These are phyloP conservation scores for Gossypium trilobum DNA, from an alignment of 441 rosid genomes.

Conservation along the genomic window DNA sequence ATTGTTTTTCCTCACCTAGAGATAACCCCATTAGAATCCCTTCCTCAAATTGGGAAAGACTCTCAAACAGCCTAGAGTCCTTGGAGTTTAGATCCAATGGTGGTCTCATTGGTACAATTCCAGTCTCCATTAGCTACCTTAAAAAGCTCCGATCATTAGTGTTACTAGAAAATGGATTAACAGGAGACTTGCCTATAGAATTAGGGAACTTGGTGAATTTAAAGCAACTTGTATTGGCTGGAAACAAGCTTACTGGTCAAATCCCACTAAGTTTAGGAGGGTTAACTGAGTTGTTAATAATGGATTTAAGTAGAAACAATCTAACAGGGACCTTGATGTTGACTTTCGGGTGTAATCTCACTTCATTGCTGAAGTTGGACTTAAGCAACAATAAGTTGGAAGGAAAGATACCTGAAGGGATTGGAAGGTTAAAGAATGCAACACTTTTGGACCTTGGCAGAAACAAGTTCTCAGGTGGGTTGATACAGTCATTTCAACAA, in stretches of 20 bases:
- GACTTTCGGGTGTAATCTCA: constrained; percentile 36
- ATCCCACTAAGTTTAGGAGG: constrained; percentile 45
- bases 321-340: constrained; percentile 53
- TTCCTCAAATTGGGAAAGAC: constrained; percentile 39
- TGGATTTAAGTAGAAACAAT: constrained; percentile 67
- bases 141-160: constrained; percentile 61
- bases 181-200: constrained; percentile 41
- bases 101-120: constrained; percentile 58
- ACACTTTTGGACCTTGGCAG: constrained; percentile 65
- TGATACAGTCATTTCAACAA: constrained; percentile 43
- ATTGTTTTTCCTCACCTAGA: constrained; percentile 48
- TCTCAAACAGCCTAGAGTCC: constrained; percentile 50
- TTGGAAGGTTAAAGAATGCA: constrained; percentile 46
- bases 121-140: constrained; percentile 41
- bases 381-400: constrained; percentile 58
- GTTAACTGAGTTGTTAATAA: constrained; percentile 45
- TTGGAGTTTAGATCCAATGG: constrained; percentile 71
- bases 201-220: constrained; percentile 39
- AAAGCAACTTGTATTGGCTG: constrained; percentile 60
- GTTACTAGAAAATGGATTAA: constrained; percentile 52
- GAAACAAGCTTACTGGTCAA: constrained; percentile 49
- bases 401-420: constrained; percentile 44
- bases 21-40: constrained; percentile 35
- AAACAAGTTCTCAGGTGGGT: constrained; percentile 62
- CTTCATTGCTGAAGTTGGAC: constrained; percentile 74